Percentiles rank a stretch among this genome's conserved stretches.
Conservation (phyloP, 352 stramenopile genomes). For the Stramenopiles sp. region DNA sequence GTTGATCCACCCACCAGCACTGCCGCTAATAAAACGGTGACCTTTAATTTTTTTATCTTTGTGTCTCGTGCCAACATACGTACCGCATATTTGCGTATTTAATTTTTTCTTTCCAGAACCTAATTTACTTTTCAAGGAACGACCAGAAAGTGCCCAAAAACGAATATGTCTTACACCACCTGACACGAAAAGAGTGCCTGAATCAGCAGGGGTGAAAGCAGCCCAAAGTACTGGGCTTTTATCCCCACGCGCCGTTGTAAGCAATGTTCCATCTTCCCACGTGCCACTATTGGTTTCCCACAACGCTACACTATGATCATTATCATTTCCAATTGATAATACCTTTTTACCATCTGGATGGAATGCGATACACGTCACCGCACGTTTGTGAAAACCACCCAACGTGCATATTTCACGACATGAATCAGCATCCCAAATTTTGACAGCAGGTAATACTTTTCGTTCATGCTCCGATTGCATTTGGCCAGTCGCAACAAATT, state of each 20-base stretch:
- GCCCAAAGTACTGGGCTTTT: background rate
- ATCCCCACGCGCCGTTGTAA: background rate
- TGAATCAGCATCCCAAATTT: background rate
- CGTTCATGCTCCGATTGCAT: background rate
- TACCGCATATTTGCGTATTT: background rate
- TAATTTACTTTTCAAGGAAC: background rate
- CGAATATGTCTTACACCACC: background rate
- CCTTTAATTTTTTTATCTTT: background rate
- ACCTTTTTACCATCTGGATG: constrained; percentile 28
- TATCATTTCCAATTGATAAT: constrained; percentile 55
- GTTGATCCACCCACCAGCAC: background rate
- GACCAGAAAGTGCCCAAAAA: background rate
- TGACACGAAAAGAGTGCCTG: background rate
- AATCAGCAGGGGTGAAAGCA: background rate
- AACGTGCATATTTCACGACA: background rate
- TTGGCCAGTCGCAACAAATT: background rate
- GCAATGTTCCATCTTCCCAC: background rate
- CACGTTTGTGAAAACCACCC: constrained; percentile 8
- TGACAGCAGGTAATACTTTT: background rate
- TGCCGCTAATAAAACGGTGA: background rate
- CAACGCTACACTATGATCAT: constrained; percentile 55
- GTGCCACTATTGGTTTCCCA: constrained; percentile 11
- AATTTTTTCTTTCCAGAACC: background rate
- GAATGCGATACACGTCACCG: constrained; percentile 20
- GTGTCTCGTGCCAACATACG: background rate